Evolutionary conservation across 2,329 filamentous ascomycete species (phyloP).

Genomic region (Beauveria brongniartii): DNA sequence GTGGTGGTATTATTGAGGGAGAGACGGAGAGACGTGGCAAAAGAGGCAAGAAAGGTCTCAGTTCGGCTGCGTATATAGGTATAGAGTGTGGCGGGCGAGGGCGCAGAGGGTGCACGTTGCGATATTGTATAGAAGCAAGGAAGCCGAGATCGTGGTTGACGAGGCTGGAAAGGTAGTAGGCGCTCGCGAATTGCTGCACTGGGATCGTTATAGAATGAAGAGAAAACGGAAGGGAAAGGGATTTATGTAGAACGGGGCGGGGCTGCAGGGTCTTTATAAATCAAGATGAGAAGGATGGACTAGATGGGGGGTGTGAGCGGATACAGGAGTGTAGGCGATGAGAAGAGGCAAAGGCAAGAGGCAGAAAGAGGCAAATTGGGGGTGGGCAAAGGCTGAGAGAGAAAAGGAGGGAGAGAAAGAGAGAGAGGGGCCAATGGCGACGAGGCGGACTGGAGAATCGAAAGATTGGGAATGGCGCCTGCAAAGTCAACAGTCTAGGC

Average conservation of each 20-base stretch:
- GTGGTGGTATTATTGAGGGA: background rate
- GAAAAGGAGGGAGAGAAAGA: too few species aligned
- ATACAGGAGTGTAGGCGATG: background rate
- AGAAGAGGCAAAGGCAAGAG: background rate
- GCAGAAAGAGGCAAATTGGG: background rate
- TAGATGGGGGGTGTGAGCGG: background rate
- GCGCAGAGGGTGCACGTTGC: too few species aligned
- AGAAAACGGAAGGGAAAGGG: background rate
- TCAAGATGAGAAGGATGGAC: slow-evolving; percentile 1
- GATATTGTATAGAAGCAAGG: too few species aligned
- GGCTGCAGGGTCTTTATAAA: slow-evolving; percentile 12
- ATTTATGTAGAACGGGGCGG: background rate
- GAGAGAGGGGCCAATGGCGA: too few species aligned
- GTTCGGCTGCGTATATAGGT: background rate
- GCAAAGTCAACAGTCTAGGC: too few species aligned
- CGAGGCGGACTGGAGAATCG: too few species aligned
- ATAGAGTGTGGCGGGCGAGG: too few species aligned
- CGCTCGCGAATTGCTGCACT: background rate
- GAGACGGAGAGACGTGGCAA: too few species aligned
- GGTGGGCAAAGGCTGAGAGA: too few species aligned
- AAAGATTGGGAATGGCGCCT: too few species aligned
- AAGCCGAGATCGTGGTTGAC: too few species aligned
- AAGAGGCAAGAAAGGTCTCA: background rate
- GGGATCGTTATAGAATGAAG: background rate
- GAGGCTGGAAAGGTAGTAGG: background rate